phyloP scores from a whole-genome alignment of 1,284 basidiomycete species.

The Cryptococcus sp. region DNA sequence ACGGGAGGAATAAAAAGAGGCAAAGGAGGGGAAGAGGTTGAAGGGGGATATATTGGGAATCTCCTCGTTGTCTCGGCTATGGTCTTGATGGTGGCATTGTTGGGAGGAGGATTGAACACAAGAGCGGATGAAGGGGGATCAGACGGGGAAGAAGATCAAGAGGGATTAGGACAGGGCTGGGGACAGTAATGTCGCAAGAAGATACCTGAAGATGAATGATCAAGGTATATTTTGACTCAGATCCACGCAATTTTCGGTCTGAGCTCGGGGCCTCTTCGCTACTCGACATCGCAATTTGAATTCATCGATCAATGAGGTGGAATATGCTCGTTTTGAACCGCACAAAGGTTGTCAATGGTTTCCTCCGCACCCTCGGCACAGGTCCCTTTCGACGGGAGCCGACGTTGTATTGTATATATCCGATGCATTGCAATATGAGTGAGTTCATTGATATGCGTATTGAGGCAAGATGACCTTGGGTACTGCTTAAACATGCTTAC shows the following conservation, averaged over 20 bases:
- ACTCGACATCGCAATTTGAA: no score
- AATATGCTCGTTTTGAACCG: no score
- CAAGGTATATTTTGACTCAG: no score
- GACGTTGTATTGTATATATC: no score
- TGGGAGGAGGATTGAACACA: conserved; percentile 35
- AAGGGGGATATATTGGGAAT: neutral
- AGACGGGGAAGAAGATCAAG: neutral
- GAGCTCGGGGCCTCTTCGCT: no score
- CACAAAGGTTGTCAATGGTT: no score
- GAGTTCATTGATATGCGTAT: neutral
- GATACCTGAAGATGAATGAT: no score
- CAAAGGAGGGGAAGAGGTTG: neutral
- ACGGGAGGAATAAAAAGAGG: neutral
- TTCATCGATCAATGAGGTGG: no score
- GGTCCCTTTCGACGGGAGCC: no score
- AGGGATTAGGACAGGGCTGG: neutral
- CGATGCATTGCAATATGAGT: no score
- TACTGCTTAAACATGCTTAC: conserved; percentile 5
- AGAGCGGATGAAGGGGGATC: conserved; percentile 15
- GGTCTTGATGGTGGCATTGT: conserved; percentile 23
- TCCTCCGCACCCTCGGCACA: no score
- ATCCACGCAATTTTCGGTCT: no score
- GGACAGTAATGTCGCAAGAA: neutral
- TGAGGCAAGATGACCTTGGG: neutral
- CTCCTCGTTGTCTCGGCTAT: neutral